These are phyloP conservation scores for Lecanosticta acicola DNA, from an alignment of 2,329 filamentous ascomycete species.

Conservation along the genomic window DNA sequence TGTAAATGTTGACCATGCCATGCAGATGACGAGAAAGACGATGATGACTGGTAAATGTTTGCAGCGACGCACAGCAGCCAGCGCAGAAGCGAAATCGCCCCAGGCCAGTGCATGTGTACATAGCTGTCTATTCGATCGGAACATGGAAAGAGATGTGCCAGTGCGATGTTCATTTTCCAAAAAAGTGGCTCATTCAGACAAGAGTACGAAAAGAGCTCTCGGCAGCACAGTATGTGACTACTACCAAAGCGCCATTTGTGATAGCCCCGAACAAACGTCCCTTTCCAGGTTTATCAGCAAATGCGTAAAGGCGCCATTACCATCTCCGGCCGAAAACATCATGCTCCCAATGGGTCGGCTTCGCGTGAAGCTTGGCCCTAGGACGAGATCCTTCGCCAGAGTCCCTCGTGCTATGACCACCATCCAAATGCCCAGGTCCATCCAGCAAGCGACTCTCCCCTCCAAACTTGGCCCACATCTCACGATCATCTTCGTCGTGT, in stretches of 20 bases:
- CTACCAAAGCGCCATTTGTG: too few species aligned
- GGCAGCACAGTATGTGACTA: background rate
- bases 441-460: slow-evolving; percentile 34
- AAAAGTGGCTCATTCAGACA: too few species aligned
- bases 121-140: background rate
- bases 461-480: slow-evolving; percentile 34
- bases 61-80: background rate
- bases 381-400: slow-evolving; percentile 7
- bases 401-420: slow-evolving; percentile 4
- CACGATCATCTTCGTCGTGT: slow-evolving; percentile 36
- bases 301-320: slow-evolving; percentile 11
- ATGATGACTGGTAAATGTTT: slow-evolving; percentile 61
- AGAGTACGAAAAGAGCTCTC: background rate
- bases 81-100: background rate
- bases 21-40: slow-evolving; percentile 68
- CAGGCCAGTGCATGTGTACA: slow-evolving; percentile 1
- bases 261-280: too few species aligned
- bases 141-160: too few species aligned
- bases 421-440: slow-evolving; percentile 11
- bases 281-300: background rate
- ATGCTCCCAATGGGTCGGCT: slow-evolving; percentile 25
- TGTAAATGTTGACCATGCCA: slow-evolving; percentile 25
- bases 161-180: too few species aligned
- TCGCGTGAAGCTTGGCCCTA: slow-evolving; percentile 17
- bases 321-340: slow-evolving; percentile 35